phyloP scores from a whole-genome alignment of 768 basidiomycete species.

The Mycena alexandri region DNA sequence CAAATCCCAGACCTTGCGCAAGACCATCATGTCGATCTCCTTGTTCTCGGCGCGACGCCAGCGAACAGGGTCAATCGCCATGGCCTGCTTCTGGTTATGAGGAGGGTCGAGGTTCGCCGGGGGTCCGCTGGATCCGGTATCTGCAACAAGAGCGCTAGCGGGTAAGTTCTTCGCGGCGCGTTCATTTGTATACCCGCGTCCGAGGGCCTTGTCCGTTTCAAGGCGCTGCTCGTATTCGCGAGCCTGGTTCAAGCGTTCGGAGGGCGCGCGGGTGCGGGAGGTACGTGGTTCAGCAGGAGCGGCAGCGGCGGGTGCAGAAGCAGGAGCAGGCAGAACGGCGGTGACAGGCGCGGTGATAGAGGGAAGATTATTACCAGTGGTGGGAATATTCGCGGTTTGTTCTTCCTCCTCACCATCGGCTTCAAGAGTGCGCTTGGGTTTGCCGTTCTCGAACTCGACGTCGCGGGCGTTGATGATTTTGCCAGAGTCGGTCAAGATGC shows the following conservation, averaged over 20 bases:
- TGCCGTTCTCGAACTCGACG: not conserved
- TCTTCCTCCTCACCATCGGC: not conserved
- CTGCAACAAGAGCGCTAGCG: not conserved
- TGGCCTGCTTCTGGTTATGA: not conserved
- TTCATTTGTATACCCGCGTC: not conserved
- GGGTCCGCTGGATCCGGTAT: not conserved
- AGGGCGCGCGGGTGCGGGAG: not conserved
- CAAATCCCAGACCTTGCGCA: not conserved
- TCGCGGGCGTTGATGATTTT: slow-evolving; percentile 1
- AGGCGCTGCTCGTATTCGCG: not conserved
- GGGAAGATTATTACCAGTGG: no score
- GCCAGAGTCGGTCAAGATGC: not conserved
- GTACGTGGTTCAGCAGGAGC: not conserved
- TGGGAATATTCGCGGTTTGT: no score
- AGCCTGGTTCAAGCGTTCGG: not conserved
- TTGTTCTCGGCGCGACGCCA: not conserved
- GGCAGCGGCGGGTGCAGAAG: not conserved
- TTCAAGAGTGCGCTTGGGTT: not conserved
- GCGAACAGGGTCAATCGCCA: not conserved
- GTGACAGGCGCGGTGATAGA: no score
- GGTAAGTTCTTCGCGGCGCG: not conserved
- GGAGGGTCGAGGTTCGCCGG: not conserved
- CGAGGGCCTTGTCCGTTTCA: not conserved
- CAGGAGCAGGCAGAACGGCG: not conserved
- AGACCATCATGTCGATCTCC: not conserved